Percentiles rank a stretch among this genome's conserved stretches.
Conservation (phyloP, 1,284 basidiomycete genomes). For the Ceratobasidium sp. region DNA sequence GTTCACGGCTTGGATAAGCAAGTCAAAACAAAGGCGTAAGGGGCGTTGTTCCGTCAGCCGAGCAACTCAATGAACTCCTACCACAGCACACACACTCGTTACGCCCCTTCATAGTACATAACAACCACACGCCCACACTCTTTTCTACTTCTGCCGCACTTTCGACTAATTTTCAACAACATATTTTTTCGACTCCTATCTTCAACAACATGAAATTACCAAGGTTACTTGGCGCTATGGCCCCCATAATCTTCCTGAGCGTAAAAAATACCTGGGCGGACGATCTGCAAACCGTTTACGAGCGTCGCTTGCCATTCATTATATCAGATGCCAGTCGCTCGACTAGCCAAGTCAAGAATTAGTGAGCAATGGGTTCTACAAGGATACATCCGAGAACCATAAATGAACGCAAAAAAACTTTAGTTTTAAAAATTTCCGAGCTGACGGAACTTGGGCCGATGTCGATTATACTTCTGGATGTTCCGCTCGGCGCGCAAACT, state of each 20-base stretch:
- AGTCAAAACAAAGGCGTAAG: too few species aligned
- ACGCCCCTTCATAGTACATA: background rate
- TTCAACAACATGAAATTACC: background rate
- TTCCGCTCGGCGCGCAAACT: conserved; percentile 71
- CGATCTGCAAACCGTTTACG: conserved; percentile 40
- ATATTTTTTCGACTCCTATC: background rate
- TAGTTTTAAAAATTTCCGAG: conserved; percentile 2
- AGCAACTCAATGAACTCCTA: too few species aligned
- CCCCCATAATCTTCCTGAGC: background rate
- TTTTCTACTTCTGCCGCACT: background rate
- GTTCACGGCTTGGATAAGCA: too few species aligned
- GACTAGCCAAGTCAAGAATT: background rate
- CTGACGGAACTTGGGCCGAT: conserved; percentile 52
- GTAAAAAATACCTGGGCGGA: background rate
- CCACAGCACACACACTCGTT: background rate
- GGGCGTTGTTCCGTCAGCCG: too few species aligned
- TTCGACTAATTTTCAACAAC: background rate
- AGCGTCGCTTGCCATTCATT: conserved; percentile 35
- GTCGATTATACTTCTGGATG: conserved; percentile 74
- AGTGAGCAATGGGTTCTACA: too few species aligned
- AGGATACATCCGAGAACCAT: too few species aligned
- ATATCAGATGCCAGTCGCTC: conserved; percentile 3
- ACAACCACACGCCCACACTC: background rate
- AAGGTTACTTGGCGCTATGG: background rate
- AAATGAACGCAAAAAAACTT: background rate